Base-by-base conservation (phyloP, 345 rosid species). In the Camelina laxa region DNA sequence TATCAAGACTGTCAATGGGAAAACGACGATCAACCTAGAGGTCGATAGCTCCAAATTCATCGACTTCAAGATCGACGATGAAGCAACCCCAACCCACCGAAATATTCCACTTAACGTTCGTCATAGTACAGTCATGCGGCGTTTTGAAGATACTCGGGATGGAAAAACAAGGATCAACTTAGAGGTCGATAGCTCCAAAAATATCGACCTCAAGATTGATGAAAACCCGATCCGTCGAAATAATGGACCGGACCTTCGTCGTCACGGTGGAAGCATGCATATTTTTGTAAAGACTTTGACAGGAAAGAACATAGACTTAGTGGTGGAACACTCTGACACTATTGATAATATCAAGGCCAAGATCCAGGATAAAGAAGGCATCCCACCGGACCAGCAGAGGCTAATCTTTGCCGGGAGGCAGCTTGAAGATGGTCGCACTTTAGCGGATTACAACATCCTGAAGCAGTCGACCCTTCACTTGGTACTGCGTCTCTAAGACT, bases 341-440 rank as follows among this genome's bases (percentile, higher is more conserved):
- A 72, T 72, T 7, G 10, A 17, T 27, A 16, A 61, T 15, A 31
- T 61, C 0, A 72, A 61, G 60, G 53, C 61, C 7, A 61, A 60
- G 53, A 50, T 72, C 9, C 21, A 38, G 1, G 42, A 9, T 22
- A 38, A 12, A 38, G 41, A 61, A 17, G 41, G 51, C 15, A 50
- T 72, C 2, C 44, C 50, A 2, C 0, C 4, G 9, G 6, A 24
- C 21, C 22, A 38, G 10, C 68, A 60, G 60, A 61, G 0, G 21
- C 50, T 72, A 5, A 2, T 50, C 7, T 50, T 22, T 16, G 9
- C 1, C 0, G 2, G 53, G 39, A 24, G 10, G 21, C 41, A 16
- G 6, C 75, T 72, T 11, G 14, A 53, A 22, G 58, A 53, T 11
- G 31, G 2, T 22, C 33, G 12, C 1, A 22, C 9, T 0, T 0